Conservation (phyloP, 108 stramenopile genomes). For the Licmophora abbreviata region DNA sequence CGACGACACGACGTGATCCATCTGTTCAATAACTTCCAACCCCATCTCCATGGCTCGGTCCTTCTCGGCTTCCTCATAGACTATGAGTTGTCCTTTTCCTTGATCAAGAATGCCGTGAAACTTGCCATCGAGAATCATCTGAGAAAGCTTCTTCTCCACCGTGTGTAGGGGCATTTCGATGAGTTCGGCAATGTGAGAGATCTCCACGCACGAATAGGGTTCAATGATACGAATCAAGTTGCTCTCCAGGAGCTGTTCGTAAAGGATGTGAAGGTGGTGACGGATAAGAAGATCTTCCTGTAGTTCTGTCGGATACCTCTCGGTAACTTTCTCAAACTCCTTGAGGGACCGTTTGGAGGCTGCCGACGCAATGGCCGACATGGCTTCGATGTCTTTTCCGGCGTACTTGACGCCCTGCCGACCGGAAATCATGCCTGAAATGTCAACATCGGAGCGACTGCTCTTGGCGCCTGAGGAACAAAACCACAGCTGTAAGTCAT, state of each 20-base stretch:
- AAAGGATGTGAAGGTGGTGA: conserved; percentile 93
- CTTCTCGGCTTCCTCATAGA: conserved; percentile 73
- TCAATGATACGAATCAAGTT: conserved; percentile 96
- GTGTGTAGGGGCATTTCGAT: conserved; percentile 86
- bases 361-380: conserved; percentile 90
- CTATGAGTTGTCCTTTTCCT: conserved; percentile 92
- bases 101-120: conserved; percentile 97
- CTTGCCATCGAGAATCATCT: conserved; percentile 99
- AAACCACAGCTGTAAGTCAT: too few species aligned
- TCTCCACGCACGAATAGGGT: conserved; percentile 97
- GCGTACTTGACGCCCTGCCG: conserved; percentile 95
- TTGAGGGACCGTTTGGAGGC: conserved; percentile 84
- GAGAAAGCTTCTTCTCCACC: conserved; percentile 94
- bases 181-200: conserved; percentile 86
- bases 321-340: conserved; percentile 78
- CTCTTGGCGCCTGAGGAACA: conserved; percentile 40
- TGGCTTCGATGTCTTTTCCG: conserved; percentile 90
- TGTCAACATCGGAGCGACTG: conserved; percentile 46
- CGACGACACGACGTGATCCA: conserved; percentile 85
- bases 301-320: conserved; percentile 57
- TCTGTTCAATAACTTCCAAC: conserved; percentile 83
- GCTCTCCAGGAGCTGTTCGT: conserved; percentile 93
- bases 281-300: conserved; percentile 87
- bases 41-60: conserved; percentile 86
- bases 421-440: conserved; percentile 72